phyloP scores from a whole-genome alignment of 257 asterid species.

The Salvia hispanica region DNA sequence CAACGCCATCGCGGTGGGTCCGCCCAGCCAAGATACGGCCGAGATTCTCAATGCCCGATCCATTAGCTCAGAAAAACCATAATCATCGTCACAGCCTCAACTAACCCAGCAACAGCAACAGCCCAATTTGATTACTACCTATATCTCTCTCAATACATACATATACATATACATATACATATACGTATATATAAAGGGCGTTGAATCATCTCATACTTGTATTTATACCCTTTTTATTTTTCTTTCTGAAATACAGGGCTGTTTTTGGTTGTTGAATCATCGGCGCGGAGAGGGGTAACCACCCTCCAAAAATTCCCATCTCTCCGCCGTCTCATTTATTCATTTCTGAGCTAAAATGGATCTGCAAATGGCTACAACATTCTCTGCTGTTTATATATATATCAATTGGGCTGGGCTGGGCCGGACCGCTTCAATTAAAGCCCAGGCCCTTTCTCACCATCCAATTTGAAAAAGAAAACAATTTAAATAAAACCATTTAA shows the following conservation, averaged over 20 bases:
- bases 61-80: slow-evolving; percentile 33
- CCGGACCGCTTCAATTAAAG: too few species aligned
- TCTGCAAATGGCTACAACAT: not conserved
- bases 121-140: too few species aligned
- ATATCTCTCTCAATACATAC: too few species aligned
- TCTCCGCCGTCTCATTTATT: slow-evolving; percentile 24
- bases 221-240: too few species aligned
- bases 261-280: slow-evolving; percentile 29
- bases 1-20: slow-evolving; percentile 18
- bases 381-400: not conserved
- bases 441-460: too few species aligned
- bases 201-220: too few species aligned
- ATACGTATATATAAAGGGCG: too few species aligned
- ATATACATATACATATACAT: too few species aligned
- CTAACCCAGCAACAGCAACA: too few species aligned
- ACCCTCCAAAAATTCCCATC: slow-evolving; percentile 42
- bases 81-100: slow-evolving; percentile 35
- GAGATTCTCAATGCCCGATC: slow-evolving; percentile 28
- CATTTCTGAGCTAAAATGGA: slow-evolving; percentile 31
- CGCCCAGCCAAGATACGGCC: slow-evolving; percentile 45
- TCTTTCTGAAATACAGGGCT: not conserved
- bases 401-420: too few species aligned
- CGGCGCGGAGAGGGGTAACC: slow-evolving; percentile 50
- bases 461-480: too few species aligned
- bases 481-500: too few species aligned